Conservation (phyloP, 352 stramenopile genomes). For the Globisporangium middletonii region DNA sequence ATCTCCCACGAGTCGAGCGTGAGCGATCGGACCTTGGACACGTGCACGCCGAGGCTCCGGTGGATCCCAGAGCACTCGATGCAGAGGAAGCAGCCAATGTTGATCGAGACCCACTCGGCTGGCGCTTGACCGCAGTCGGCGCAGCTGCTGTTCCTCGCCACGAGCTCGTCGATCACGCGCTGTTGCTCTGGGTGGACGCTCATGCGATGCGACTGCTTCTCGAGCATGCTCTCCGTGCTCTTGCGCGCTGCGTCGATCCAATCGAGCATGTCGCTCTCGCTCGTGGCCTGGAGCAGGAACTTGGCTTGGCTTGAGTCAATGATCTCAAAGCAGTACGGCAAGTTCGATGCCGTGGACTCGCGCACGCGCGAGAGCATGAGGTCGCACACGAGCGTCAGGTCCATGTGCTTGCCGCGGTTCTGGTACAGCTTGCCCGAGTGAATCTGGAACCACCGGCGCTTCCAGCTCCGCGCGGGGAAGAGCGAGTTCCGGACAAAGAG, state of each 20-base stretch:
- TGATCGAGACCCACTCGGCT: constrained; percentile 95
- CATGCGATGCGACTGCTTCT: constrained; percentile 78
- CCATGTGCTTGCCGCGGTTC: constrained; percentile 72
- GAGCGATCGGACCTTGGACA: constrained; percentile 94
- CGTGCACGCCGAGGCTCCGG: constrained; percentile 93
- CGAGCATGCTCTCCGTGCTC: constrained; percentile 77
- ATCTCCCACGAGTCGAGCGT: constrained; percentile 88
- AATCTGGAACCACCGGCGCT: constrained; percentile 85
- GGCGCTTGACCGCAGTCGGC: constrained; percentile 70
- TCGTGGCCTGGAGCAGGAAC: constrained; percentile 69
- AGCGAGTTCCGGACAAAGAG: constrained; percentile 81
- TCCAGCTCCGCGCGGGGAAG: constrained; percentile 81
- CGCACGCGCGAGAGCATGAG: constrained; percentile 78
- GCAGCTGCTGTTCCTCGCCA: constrained; percentile 48
- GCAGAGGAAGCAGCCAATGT: constrained; percentile 94
- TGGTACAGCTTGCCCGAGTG: constrained; percentile 82
- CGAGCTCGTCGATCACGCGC: constrained; percentile 55
- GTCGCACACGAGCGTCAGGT: constrained; percentile 72
- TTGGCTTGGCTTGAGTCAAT: constrained; percentile 79
- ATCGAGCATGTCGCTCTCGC: constrained; percentile 62
- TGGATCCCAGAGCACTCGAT: constrained; percentile 97
- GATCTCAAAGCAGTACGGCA: constrained; percentile 79
- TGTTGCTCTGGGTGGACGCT: constrained; percentile 80
- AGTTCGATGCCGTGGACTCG: constrained; percentile 36
- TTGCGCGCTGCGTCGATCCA: constrained; percentile 79